A percentile compares a stretch with the other conserved stretches of the same genome.
phyloP scores from a whole-genome alignment of 768 basidiomycete genomes.

The Strobilomyces confusus region DNA sequence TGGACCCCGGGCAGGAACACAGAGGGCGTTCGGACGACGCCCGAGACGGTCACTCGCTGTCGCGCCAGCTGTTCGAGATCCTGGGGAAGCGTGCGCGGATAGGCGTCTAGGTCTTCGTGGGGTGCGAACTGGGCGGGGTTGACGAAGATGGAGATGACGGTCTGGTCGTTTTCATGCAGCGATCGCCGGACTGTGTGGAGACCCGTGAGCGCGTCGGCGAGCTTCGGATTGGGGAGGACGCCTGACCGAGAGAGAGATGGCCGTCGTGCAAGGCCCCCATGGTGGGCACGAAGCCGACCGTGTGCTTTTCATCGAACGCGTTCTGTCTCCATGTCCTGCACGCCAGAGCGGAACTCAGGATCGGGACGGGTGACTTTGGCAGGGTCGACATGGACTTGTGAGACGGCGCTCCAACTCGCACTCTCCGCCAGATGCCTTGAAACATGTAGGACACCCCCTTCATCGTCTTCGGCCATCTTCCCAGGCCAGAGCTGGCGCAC shows the following conservation, averaged over 20 bases:
- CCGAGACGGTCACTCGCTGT: conserved; percentile 31
- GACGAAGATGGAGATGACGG: conserved; percentile 94
- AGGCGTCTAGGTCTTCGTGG: conserved; percentile 86
- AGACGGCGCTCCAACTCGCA: no score
- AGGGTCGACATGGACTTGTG: conserved; percentile 12
- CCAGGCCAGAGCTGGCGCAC: not conserved
- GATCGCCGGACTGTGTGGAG: conserved; percentile 63
- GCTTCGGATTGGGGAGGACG: conserved; percentile 17
- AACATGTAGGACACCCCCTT: conserved; percentile 9
- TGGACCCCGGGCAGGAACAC: conserved; percentile 78
- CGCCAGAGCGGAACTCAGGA: conserved; percentile 56
- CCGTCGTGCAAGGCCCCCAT: conserved; percentile 98
- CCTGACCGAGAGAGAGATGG: conserved; percentile 83
- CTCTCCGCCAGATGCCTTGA: not conserved
- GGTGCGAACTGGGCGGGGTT: conserved; percentile 98
- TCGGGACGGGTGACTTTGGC: conserved; percentile 35
- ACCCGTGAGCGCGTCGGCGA: not conserved
- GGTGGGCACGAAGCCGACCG: conserved; percentile 93
- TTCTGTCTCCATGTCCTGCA: conserved; percentile 72
- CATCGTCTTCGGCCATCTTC: no score
- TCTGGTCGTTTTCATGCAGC: conserved; percentile 73
- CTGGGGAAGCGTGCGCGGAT: conserved; percentile 78
- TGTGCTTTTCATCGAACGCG: conserved; percentile 53
- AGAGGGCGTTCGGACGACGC: conserved; percentile 41
- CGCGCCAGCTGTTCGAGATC: conserved; percentile 65